Percentiles rank a stretch among this genome's conserved stretches.
Conservation (phyloP, 441 rosid species). For the Pelargonium cotyledonis region DNA sequence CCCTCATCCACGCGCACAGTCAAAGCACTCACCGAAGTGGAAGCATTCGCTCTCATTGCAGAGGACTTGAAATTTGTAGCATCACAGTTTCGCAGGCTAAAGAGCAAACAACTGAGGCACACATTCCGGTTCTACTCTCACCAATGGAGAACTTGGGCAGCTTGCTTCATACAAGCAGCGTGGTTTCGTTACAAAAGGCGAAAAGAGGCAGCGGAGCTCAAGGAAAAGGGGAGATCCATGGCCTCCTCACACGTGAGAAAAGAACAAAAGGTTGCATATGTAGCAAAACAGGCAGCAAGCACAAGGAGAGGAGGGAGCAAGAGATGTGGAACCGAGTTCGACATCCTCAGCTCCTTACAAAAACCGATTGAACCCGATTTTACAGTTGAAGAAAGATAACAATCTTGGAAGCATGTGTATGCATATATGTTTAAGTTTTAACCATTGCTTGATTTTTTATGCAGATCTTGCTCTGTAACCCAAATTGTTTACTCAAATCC, state of each 20-base stretch:
- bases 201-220: constrained; percentile 35
- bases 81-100: constrained; percentile 45
- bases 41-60: constrained; percentile 45
- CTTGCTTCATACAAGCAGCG: constrained; percentile 54
- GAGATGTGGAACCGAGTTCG: constrained; percentile 18
- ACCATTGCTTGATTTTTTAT: neutral
- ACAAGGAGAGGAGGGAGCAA: constrained; percentile 34
- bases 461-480: neutral
- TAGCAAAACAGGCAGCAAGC: constrained; percentile 31
- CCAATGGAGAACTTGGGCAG: constrained; percentile 67
- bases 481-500: neutral
- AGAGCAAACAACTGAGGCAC: constrained; percentile 42
- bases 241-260: neutral
- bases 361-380: constrained; percentile 53
- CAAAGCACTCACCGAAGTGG: constrained; percentile 42
- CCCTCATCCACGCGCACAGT: constrained; percentile 60
- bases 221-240: constrained; percentile 22
- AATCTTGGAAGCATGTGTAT: neutral
- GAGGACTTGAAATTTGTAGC: constrained; percentile 55
- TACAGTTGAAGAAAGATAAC: constrained; percentile 26
- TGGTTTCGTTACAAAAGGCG: constrained; percentile 44
- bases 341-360: constrained; percentile 23
- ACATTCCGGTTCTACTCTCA: constrained; percentile 50
- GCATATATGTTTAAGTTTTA: neutral
- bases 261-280: constrained; percentile 18